Evolutionary conservation across 768 basidiomycete species (phyloP).

Genomic region (Russula griseocarnosa): DNA sequence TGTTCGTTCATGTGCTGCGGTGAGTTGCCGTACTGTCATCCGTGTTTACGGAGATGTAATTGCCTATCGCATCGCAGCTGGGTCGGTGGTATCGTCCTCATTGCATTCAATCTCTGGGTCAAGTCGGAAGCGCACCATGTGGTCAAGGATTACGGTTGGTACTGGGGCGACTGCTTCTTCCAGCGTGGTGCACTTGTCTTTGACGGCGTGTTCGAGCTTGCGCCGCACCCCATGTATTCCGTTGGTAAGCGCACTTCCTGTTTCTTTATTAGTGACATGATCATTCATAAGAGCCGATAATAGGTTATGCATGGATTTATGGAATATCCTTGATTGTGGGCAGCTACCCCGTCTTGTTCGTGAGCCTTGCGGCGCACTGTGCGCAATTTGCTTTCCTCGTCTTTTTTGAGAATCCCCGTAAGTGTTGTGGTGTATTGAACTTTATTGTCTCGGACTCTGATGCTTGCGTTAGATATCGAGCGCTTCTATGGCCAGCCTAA

Average conservation of each 20-base stretch:
- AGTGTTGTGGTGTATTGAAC: conserved; percentile 33
- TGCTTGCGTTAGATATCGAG: conserved; percentile 72
- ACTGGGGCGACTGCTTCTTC: conserved; percentile 93
- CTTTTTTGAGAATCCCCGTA: conserved; percentile 96
- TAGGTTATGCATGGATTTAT: conserved; percentile 96
- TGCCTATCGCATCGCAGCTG: conserved; percentile 49
- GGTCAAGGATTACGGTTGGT: conserved; percentile 98
- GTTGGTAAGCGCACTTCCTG: conserved; percentile 46
- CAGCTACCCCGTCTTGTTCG: conserved; percentile 87
- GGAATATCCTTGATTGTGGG: conserved; percentile 89
- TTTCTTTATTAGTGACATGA: not conserved
- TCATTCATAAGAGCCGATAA: conserved; percentile 10
- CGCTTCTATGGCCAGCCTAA: conserved; percentile 91
- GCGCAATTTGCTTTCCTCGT: conserved; percentile 95
- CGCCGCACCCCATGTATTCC: conserved; percentile 95
- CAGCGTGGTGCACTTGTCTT: conserved; percentile 92
- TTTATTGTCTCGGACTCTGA: not conserved
- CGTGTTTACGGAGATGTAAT: conserved; percentile 10
- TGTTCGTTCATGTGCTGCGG: conserved; percentile 74
- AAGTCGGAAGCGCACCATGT: conserved; percentile 97
- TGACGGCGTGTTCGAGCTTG: conserved; percentile 95
- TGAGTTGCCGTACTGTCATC: conserved; percentile 32
- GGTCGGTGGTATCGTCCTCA: conserved; percentile 79
- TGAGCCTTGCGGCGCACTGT: conserved; percentile 89
- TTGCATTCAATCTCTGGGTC: conserved; percentile 96